These are phyloP conservation scores for Debaryomyces fabryi DNA, from an alignment of 1,139 yeast genomes.

Conservation along the genomic window DNA sequence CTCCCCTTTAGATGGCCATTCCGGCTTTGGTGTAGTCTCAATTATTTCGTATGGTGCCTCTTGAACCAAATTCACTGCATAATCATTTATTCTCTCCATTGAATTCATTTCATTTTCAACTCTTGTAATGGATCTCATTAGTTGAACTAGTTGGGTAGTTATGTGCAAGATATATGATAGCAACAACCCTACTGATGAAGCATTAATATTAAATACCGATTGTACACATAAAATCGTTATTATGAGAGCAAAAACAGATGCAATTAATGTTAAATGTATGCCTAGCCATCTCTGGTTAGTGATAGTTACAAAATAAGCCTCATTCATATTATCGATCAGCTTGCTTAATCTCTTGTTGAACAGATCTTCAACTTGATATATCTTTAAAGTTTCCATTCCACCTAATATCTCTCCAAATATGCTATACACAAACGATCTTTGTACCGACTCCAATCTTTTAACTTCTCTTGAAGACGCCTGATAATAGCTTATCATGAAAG, in stretches of 20 bases:
- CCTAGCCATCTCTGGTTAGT: constrained; percentile 84
- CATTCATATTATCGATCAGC: constrained; percentile 67
- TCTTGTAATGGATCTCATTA: constrained; percentile 63
- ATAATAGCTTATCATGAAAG: constrained; percentile 48
- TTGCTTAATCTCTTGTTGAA: constrained; percentile 54
- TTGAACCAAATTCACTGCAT: constrained; percentile 54
- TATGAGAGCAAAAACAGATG: constrained; percentile 50
- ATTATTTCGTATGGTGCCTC: constrained; percentile 50
- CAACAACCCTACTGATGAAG: constrained; percentile 74
- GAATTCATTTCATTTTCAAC: constrained; percentile 85
- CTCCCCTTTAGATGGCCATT: constrained; percentile 50
- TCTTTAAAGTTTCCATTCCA: constrained; percentile 74
- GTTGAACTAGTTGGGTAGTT: constrained; percentile 52
- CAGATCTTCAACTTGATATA: constrained; percentile 53
- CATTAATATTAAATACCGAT: constrained; percentile 61
- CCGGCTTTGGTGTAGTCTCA: constrained; percentile 56
- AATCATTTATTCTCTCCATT: constrained; percentile 75
- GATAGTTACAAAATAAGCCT: constrained; percentile 67
- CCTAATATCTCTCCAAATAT: constrained; percentile 75
- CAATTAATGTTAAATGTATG: constrained; percentile 62
- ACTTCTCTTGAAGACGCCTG: constrained; percentile 80
- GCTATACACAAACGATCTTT: constrained; percentile 75
- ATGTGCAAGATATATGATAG: constrained; percentile 61
- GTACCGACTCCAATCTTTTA: constrained; percentile 77
- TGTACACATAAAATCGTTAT: constrained; percentile 65